Conservation (phyloP, 768 basidiomycete species). For the Tulasnella sp. region DNA sequence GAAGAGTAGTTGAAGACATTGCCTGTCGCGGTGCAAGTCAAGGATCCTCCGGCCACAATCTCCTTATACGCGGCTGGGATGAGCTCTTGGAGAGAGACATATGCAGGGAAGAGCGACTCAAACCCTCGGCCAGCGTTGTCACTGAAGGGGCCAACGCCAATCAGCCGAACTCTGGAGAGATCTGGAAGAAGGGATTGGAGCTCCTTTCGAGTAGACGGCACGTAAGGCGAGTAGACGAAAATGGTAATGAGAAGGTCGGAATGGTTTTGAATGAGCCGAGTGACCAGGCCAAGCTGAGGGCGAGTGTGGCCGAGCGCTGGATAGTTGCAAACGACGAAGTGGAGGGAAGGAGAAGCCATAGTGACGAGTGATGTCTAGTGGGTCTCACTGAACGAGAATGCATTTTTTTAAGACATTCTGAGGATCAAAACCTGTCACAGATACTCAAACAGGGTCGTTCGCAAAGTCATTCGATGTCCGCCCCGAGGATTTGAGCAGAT, state of each 20-base stretch:
- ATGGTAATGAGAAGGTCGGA: not conserved
- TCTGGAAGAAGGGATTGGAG: not conserved
- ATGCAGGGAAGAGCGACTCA: not conserved
- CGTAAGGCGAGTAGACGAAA: not conserved
- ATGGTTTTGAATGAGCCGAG: constrained; percentile 6
- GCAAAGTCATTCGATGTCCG: not conserved
- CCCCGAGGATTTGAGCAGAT: not conserved
- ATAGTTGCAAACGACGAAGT: not conserved
- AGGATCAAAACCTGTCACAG: not conserved
- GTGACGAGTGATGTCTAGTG: not conserved
- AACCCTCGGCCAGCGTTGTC: constrained; percentile 4
- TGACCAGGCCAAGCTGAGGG: not conserved
- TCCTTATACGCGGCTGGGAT: not conserved
- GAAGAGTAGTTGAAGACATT: not conserved
- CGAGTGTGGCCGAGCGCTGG: not conserved
- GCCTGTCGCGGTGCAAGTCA: not conserved
- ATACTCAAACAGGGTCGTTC: not conserved
- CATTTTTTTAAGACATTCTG: not conserved
- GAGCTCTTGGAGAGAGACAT: not conserved
- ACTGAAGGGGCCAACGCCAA: not conserved
- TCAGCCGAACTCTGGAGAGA: not conserved
- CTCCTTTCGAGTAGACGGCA: not conserved
- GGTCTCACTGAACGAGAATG: not conserved
- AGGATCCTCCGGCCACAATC: not conserved
- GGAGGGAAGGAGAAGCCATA: not conserved